phyloP scores from a whole-genome alignment of 1,284 basidiomycete genomes.

The Pisolithus thermaeus region DNA sequence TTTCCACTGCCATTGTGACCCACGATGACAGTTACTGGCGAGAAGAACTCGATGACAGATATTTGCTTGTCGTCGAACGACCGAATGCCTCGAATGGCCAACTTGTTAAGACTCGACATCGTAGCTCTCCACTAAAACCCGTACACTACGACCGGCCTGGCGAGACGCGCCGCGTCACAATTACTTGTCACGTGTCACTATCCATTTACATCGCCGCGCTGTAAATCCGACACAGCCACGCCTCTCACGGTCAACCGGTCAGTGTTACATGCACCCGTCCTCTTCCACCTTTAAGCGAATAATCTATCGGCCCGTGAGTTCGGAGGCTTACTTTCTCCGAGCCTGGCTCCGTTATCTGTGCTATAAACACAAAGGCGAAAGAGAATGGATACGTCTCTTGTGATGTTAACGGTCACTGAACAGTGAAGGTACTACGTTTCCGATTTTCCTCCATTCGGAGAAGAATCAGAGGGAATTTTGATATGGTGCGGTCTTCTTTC shows the following conservation, averaged over 20 bases:
- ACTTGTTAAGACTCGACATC: slow-evolving; percentile 86
- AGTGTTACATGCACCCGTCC: slow-evolving; percentile 19
- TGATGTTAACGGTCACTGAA: no score
- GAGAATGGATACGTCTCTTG: background rate
- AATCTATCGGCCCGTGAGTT: slow-evolving; percentile 19
- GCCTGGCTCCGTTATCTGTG: slow-evolving; percentile 19
- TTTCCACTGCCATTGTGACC: slow-evolving; percentile 99
- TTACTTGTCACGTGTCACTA: background rate
- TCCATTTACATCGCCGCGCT: no score
- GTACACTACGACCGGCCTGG: no score
- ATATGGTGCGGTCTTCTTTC: no score
- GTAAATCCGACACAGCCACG: no score
- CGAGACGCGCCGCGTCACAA: background rate
- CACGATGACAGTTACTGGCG: slow-evolving; percentile 97
- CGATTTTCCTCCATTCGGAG: no score
- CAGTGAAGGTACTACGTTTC: no score
- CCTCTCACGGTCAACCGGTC: slow-evolving; percentile 17
- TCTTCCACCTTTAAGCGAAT: slow-evolving; percentile 32
- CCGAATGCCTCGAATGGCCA: slow-evolving; percentile 82
- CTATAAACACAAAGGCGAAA: slow-evolving; percentile 1
- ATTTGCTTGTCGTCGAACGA: slow-evolving; percentile 95
- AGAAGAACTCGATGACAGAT: slow-evolving; percentile 95
- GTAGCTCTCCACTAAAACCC: background rate
- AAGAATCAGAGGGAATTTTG: no score
- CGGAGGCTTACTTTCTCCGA: slow-evolving; percentile 23